Conservation (phyloP, 495 filamentous ascomycete species). For the Penicillium dipodomyicola region DNA sequence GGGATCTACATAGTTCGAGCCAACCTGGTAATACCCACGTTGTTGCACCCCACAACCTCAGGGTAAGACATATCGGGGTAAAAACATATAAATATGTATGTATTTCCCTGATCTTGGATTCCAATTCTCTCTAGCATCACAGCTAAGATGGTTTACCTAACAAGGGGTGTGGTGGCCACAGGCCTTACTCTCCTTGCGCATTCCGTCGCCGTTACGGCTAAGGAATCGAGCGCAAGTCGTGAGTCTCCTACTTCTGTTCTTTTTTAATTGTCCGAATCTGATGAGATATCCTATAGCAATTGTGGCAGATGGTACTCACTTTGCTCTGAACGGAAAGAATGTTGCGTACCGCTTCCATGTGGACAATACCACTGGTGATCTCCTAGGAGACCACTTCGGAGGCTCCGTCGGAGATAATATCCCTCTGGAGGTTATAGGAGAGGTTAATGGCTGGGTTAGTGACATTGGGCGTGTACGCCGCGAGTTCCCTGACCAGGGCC, state of each 20-base stretch:
- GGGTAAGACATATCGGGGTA: background rate
- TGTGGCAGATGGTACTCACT: slow-evolving; percentile 44
- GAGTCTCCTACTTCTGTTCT: background rate
- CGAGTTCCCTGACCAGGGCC: slow-evolving; percentile 55
- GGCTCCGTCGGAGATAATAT: slow-evolving; percentile 34
- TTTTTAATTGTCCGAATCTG: background rate
- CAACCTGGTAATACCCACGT: background rate
- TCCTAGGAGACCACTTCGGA: slow-evolving; percentile 54
- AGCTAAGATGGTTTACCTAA: slow-evolving; percentile 13
- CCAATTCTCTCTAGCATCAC: background rate
- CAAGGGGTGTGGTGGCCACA: slow-evolving; percentile 3
- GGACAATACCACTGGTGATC: slow-evolving; percentile 46
- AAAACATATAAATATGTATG: slow-evolving; percentile 2
- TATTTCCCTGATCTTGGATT: background rate
- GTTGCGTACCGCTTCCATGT: slow-evolving; percentile 56
- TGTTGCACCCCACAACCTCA: background rate
- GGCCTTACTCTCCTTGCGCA: slow-evolving; percentile 8
- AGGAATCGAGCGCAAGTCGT: slow-evolving; percentile 8
- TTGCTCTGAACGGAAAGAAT: slow-evolving; percentile 47
- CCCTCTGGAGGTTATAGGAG: slow-evolving; percentile 37
- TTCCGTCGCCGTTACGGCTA: background rate
- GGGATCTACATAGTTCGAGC: background rate
- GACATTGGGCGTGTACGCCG: slow-evolving; percentile 44
- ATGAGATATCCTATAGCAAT: slow-evolving; percentile 28
- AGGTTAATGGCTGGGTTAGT: slow-evolving; percentile 48